Evolutionary conservation across 1,284 basidiomycete species (phyloP), one percentile per base, ranked within the genome.

Genomic region (Phylloboletellus chloephorus): DNA sequence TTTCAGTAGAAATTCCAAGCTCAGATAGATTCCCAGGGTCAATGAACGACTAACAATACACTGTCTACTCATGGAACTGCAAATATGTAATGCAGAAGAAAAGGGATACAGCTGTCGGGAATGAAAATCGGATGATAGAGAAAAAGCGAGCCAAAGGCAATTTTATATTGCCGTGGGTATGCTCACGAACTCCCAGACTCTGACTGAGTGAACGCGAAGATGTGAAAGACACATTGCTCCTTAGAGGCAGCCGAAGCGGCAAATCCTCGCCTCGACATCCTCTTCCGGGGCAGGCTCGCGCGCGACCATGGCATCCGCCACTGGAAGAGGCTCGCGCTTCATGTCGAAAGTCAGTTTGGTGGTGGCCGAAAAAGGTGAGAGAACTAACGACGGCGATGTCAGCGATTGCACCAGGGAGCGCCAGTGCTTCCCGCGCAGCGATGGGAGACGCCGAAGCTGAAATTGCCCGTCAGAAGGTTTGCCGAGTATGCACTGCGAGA

Each of bases 391-490:
- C 44, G 3, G 43, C 3, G 7, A 58, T 4, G 1, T 44, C 45
- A 4, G 17, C 5, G 7, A 34, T 21, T 16, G 20, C 34, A 19
- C 29, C 5, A 3, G 2, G 24, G 10, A 25, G 22, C 1, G 11
- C 32, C 17, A 22, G 30, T 12, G 28, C 43, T 9, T 36, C 47
- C n/a, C 47, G 44, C n/a, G n/a, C 46, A 11, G 43, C 43, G 2
- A 47, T 31, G 7, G 61, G 56, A 2, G 58, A 63, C 9, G 58
- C 50, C 9, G 31, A 39, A 16, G 47, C 58, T 60, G 37, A 16
- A 46, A 12, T 2, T 0, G 16, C 20, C 2, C 11, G 3, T 48
- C 17, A 48, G 47, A 30, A 31, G 7, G 9, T 28, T 15, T 19
- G 25, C 3, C 2, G 8, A 39, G 10, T 1, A 20, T 3, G 8